phyloP scores from a whole-genome alignment of 345 rosid species.

The Capsella bursapastoris region DNA sequence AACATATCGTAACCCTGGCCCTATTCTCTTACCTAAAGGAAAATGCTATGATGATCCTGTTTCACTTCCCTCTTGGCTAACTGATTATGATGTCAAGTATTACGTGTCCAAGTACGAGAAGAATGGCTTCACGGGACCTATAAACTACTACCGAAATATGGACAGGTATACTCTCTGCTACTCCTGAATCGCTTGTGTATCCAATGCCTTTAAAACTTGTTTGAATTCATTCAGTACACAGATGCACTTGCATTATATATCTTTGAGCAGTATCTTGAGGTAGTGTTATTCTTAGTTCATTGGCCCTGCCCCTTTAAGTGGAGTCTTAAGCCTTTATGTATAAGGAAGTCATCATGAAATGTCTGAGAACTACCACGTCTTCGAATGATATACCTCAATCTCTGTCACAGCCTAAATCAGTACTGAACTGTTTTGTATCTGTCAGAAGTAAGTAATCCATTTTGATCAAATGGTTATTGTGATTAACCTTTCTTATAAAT shows the following conservation, averaged over 20 bases:
- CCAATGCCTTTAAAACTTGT: not conserved
- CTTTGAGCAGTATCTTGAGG: slow-evolving; percentile 7
- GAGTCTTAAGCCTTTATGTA: not conserved
- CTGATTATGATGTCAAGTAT: slow-evolving; percentile 59
- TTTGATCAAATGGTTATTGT: not conserved
- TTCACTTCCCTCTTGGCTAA: slow-evolving; percentile 69
- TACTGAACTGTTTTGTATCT: not conserved
- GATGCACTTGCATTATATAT: slow-evolving; percentile 10
- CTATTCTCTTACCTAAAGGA: slow-evolving; percentile 61
- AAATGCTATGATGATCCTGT: slow-evolving; percentile 52
- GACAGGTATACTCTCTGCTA: slow-evolving; percentile 51
- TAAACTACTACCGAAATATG: slow-evolving; percentile 79
- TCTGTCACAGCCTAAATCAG: not conserved
- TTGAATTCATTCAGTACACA: slow-evolving; percentile 2
- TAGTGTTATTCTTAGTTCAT: slow-evolving; percentile 5
- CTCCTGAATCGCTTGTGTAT: not conserved
- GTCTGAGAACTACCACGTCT: too few relatives aligned
- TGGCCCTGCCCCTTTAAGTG: slow-evolving; percentile 11
- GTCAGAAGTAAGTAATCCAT: not conserved
- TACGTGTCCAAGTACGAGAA: slow-evolving; percentile 56
- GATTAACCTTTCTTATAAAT: not conserved
- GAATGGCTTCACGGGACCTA: slow-evolving; percentile 76
- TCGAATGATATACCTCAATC: too few relatives aligned
- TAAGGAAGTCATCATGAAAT: too few relatives aligned
- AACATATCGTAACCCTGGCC: slow-evolving; percentile 57